phyloP scores from a whole-genome alignment of 2,329 filamentous ascomycete species.

The Fusarium protoensiforme region DNA sequence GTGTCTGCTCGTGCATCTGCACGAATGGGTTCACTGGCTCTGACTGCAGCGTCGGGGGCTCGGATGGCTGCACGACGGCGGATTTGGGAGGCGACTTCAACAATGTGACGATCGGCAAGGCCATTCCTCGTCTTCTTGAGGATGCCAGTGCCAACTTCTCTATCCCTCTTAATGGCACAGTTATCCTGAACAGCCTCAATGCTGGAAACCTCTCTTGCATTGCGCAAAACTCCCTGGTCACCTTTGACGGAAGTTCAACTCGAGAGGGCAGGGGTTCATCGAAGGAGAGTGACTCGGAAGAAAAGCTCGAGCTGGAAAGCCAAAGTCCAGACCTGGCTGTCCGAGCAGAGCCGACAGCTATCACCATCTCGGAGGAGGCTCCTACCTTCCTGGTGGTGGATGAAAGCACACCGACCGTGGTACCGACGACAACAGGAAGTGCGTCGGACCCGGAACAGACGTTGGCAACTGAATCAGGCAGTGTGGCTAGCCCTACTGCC shows the following conservation, averaged over 20 bases:
- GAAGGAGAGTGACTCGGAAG: slow-evolving; percentile 39
- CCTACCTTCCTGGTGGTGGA: slow-evolving; percentile 37
- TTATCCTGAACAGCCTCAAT: slow-evolving; percentile 82
- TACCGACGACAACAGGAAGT: slow-evolving; percentile 18
- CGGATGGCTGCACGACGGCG: slow-evolving; percentile 65
- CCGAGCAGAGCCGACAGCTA: slow-evolving; percentile 20
- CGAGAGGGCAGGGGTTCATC: slow-evolving; percentile 47
- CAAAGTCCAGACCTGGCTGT: slow-evolving; percentile 11
- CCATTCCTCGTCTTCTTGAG: slow-evolving; percentile 79
- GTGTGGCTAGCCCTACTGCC: slow-evolving; percentile 8
- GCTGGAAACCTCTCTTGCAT: slow-evolving; percentile 80
- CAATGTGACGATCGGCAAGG: slow-evolving; percentile 84
- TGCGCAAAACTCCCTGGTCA: slow-evolving; percentile 87
- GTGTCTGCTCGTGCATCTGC: slow-evolving; percentile 86
- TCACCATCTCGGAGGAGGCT: slow-evolving; percentile 35
- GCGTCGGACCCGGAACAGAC: slow-evolving; percentile 17
- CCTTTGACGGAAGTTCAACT: slow-evolving; percentile 73
- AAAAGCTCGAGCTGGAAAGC: slow-evolving; percentile 18
- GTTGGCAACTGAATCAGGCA: slow-evolving; percentile 22
- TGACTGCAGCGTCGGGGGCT: slow-evolving; percentile 60
- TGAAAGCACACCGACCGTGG: slow-evolving; percentile 27
- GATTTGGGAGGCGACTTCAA: slow-evolving; percentile 54
- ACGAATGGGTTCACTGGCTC: slow-evolving; percentile 82
- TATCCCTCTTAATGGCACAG: slow-evolving; percentile 76
- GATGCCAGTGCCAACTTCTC: slow-evolving; percentile 76